These are phyloP conservation scores for Barnettozyma siamensis DNA, from an alignment of 805 yeast genomes.

Conservation along the genomic window DNA sequence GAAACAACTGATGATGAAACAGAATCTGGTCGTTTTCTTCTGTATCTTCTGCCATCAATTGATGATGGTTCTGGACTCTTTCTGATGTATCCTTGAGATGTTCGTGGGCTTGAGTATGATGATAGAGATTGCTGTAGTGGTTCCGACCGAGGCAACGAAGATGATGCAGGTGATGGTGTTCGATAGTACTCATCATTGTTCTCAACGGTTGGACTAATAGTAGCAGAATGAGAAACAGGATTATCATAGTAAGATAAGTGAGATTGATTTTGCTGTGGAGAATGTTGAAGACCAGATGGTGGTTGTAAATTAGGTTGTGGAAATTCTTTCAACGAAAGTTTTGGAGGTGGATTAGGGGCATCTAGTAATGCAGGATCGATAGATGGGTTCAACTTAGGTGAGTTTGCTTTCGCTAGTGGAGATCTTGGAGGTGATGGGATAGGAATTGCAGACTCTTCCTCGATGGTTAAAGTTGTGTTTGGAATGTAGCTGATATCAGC, in stretches of 20 bases:
- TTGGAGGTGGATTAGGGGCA: not conserved
- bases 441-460: slow-evolving; percentile 13
- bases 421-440: slow-evolving; percentile 18
- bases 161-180: not conserved
- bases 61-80: not conserved
- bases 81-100: not conserved
- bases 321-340: not conserved
- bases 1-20: not conserved
- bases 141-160: not conserved
- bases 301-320: slow-evolving; percentile 2
- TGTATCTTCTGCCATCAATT: not conserved
- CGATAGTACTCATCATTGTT: not conserved
- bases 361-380: not conserved
- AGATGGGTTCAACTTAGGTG: not conserved
- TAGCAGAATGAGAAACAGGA: not conserved
- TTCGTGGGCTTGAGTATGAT: not conserved
- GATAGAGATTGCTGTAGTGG: not conserved
- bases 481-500: slow-evolving; percentile 18
- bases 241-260: no score
- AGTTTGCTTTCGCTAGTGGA: slow-evolving; percentile 8
- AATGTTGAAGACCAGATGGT: not conserved
- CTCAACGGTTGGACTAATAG: not conserved
- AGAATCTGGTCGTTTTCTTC: slow-evolving; percentile 5
- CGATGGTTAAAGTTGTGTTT: slow-evolving; percentile 9
- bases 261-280: no score